These are phyloP conservation scores for Moesziomyces parantarcticus DNA, from an alignment of 1,284 basidiomycete species.

Conservation along the genomic window DNA sequence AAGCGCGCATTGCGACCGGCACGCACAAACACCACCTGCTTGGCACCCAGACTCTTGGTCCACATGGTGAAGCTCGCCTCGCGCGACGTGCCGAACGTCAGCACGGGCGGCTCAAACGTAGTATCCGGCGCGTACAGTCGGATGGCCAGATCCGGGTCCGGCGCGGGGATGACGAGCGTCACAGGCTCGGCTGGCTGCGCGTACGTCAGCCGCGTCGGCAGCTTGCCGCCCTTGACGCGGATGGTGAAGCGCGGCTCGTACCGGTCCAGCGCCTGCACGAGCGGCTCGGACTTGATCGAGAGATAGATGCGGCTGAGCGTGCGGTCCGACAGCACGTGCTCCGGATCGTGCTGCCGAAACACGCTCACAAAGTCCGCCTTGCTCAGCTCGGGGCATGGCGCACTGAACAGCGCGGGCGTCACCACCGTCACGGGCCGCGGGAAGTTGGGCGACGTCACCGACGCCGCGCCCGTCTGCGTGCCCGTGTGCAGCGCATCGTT, in stretches of 20 bases:
- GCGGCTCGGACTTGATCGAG: slow-evolving; percentile 49
- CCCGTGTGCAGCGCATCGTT: slow-evolving; percentile 72
- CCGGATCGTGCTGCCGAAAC: slow-evolving; percentile 55
- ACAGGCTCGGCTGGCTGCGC: slow-evolving; percentile 59
- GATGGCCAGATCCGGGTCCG: slow-evolving; percentile 61
- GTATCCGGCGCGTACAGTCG: slow-evolving; percentile 59
- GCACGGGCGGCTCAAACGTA: slow-evolving; percentile 59
- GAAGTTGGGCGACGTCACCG: slow-evolving; percentile 26
- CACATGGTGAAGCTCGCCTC: slow-evolving; percentile 59
- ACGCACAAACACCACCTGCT: slow-evolving; percentile 59
- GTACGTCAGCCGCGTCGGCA: slow-evolving; percentile 52
- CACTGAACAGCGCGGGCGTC: slow-evolving; percentile 52
- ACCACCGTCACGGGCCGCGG: slow-evolving; percentile 21
- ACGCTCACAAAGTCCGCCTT: slow-evolving; percentile 50
- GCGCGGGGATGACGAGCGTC: slow-evolving; percentile 53
- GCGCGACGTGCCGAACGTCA: slow-evolving; percentile 50
- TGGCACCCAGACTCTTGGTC: slow-evolving; percentile 50
- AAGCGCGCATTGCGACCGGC: slow-evolving; percentile 53
- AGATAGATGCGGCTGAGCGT: slow-evolving; percentile 61
- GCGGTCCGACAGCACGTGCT: slow-evolving; percentile 53
- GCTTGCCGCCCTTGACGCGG: slow-evolving; percentile 35
- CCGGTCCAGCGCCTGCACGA: slow-evolving; percentile 49
- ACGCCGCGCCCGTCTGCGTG: slow-evolving; percentile 7
- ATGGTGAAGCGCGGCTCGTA: slow-evolving; percentile 47
- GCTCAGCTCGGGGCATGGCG: slow-evolving; percentile 27